A percentile compares a stretch with the other conserved stretches of the same genome.
Evolutionary conservation across 169 alveolate genomes (phyloP).

Genomic region (Plasmodium sp.): DNA sequence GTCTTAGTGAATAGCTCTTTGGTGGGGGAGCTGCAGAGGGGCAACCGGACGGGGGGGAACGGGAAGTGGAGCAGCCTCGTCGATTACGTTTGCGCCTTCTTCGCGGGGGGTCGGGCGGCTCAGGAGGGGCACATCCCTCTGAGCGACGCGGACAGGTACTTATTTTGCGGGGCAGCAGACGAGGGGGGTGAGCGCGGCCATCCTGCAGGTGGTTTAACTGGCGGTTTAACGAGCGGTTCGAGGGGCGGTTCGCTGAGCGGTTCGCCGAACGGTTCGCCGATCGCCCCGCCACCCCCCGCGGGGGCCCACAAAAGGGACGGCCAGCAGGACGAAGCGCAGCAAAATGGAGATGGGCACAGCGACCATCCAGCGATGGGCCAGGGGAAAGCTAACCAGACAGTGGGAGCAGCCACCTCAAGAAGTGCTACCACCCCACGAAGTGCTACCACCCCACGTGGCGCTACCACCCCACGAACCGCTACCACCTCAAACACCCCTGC

Average conservation of each 20-base stretch:
- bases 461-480: no score
- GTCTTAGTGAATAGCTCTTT: not conserved
- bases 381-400: not conserved
- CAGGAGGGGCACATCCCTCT: not conserved
- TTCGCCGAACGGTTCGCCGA: not conserved
- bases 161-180: not conserved
- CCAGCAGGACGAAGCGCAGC: not conserved
- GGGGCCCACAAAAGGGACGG: not conserved
- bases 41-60: not conserved
- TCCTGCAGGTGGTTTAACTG: no score
- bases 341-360: not conserved
- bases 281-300: not conserved
- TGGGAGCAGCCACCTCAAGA: not conserved
- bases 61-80: not conserved
- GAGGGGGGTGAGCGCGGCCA: not conserved
- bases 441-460: no score
- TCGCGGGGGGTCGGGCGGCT: not conserved
- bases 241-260: not conserved
- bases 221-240: not conserved
- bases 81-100: conserved; percentile 9
- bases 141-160: not conserved
- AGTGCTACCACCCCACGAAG: not conserved
- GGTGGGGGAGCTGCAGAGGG: not conserved
- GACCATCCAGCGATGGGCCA: not conserved
- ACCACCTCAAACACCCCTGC: not conserved